These are phyloP conservation scores for Linum tenue DNA, from an alignment of 345 rosid species.

Conservation along the genomic window DNA sequence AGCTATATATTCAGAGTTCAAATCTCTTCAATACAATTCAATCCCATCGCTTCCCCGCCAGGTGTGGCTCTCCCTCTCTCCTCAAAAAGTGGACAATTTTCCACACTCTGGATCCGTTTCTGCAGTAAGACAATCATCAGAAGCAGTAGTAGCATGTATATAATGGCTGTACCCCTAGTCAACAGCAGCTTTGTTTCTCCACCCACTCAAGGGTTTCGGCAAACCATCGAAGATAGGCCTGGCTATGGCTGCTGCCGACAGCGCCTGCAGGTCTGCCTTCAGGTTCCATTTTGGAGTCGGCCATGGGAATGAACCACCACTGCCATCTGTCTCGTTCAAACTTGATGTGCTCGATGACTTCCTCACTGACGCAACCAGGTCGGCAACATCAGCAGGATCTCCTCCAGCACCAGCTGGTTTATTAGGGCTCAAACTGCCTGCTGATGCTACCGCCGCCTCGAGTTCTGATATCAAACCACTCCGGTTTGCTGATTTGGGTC, in stretches of 20 bases:
- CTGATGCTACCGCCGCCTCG: conserved; percentile 8
- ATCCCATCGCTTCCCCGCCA: neutral
- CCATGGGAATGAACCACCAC: conserved; percentile 34
- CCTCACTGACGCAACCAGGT: conserved; percentile 39
- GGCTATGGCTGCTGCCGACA: conserved; percentile 35
- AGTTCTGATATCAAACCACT: conserved; percentile 24
- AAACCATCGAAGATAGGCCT: conserved; percentile 26
- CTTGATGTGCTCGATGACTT: conserved; percentile 74
- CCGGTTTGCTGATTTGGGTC: conserved; percentile 50
- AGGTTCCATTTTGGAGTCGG: conserved; percentile 48
- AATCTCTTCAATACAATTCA: neutral
- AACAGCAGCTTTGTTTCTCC: conserved; percentile 25
- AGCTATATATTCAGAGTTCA: neutral
- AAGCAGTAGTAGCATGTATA: neutral
- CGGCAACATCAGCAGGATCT: conserved; percentile 14
- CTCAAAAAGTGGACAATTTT: neutral
- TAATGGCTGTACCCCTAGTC: conserved; percentile 8
- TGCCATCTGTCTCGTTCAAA: conserved; percentile 47
- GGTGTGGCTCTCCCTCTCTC: neutral
- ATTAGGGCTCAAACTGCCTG: conserved; percentile 30
- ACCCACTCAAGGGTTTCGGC: conserved; percentile 16
- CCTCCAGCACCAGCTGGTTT: conserved; percentile 32
- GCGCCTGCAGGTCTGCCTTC: conserved; percentile 55
- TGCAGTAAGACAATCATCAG: no score
- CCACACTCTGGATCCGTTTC: neutral